Percentiles rank a stretch among this genome's conserved stretches.
Conservation (phyloP, 2,329 filamentous ascomycete species). For the Trichoderma sp. region DNA sequence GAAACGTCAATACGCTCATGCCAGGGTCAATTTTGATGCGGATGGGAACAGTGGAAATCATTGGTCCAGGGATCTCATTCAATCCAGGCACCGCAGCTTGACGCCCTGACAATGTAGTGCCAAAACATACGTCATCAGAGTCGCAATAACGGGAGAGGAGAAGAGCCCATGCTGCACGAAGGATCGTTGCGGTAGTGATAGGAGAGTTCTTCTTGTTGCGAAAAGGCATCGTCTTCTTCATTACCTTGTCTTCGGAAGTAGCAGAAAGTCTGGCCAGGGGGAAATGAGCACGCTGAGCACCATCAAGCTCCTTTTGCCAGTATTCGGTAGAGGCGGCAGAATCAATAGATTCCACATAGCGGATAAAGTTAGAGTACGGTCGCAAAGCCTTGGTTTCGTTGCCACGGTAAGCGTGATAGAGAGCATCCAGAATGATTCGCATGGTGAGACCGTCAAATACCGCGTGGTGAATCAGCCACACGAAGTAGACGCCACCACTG, state of each 20-base stretch:
- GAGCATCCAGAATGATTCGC: conserved; percentile 6
- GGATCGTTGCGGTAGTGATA: conserved; percentile 10
- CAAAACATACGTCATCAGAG: conserved; percentile 18
- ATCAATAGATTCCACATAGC: conserved; percentile 14
- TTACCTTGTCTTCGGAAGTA: background rate
- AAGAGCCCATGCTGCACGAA: conserved; percentile 18
- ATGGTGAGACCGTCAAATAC: conserved; percentile 16
- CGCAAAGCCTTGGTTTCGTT: background rate
- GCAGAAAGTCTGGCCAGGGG: background rate
- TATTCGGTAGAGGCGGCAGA: conserved; percentile 7
- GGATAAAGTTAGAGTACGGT: conserved; percentile 4
- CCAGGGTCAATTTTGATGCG: conserved; percentile 13
- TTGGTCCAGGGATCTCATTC: conserved; percentile 7
- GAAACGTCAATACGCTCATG: background rate
- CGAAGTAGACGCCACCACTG: conserved; percentile 8
- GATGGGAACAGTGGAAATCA: conserved; percentile 19
- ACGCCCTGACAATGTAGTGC: conserved; percentile 16
- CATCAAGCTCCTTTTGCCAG: conserved; percentile 22
- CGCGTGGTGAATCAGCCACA: conserved; percentile 17
- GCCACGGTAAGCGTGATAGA: background rate
- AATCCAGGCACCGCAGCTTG: conserved; percentile 12
- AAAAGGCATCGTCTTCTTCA: conserved; percentile 23
- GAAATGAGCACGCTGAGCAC: conserved; percentile 16
- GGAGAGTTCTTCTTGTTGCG: conserved; percentile 6
- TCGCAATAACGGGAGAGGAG: conserved; percentile 16